Conservation (phyloP, 192 early-diverging fungal species). For the Phycomyces nitens region DNA sequence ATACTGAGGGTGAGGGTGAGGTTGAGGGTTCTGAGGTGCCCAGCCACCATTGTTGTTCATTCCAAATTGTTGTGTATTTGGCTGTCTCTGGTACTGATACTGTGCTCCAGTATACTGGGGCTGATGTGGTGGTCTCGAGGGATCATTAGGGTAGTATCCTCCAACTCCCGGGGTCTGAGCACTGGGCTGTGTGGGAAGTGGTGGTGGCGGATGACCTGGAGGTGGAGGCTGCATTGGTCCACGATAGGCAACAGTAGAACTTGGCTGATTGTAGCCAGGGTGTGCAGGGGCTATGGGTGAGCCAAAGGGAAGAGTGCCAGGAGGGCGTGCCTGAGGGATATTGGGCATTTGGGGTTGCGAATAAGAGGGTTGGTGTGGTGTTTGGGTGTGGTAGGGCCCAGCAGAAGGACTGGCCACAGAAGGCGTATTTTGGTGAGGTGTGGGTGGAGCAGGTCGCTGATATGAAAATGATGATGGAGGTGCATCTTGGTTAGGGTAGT, state of each 20-base stretch:
- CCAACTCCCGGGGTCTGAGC: not conserved
- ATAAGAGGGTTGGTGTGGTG: too few relatives aligned
- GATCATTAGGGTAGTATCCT: not conserved
- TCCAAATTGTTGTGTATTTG: too few relatives aligned
- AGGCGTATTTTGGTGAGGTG: not conserved
- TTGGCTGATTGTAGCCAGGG: not conserved
- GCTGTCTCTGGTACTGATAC: too few relatives aligned
- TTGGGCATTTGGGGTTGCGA: too few relatives aligned
- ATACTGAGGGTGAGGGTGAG: not conserved
- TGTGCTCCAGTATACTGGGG: too few relatives aligned
- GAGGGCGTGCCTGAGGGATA: not conserved
- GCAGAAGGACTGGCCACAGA: not conserved
- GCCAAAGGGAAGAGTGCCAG: not conserved
- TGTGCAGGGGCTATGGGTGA: not conserved
- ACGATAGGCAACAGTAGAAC: not conserved
- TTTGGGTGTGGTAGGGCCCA: not conserved
- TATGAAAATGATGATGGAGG: not conserved
- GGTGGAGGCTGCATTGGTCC: not conserved
- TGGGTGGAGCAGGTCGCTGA: not conserved
- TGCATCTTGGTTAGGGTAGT: not conserved
- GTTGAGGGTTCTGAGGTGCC: not conserved
- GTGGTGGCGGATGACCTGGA: not conserved
- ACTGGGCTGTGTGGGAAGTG: not conserved
- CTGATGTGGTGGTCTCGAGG: not conserved
- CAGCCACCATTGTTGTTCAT: too few relatives aligned